Conservation (phyloP, 2,329 filamentous ascomycete species). For the Cucurbitaria berberidis region DNA sequence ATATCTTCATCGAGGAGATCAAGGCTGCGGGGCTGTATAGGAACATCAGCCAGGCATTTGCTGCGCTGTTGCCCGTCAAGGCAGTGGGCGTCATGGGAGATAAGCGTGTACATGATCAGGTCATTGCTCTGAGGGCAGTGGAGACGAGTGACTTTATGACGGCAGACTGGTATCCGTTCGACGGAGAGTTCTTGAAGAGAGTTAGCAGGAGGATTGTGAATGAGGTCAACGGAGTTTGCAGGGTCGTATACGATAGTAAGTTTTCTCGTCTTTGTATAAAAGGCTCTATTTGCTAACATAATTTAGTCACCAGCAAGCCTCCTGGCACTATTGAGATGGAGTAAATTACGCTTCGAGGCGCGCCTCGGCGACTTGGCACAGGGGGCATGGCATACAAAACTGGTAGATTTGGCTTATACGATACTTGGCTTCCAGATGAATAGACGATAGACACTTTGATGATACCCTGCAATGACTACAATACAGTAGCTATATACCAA, state of each 20-base stretch:
- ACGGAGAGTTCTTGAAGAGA: slow-evolving; percentile 67
- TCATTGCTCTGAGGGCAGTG: slow-evolving; percentile 67
- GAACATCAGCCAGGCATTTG: slow-evolving; percentile 73
- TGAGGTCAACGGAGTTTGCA: slow-evolving; percentile 73
- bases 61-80: slow-evolving; percentile 69
- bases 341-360: slow-evolving; percentile 48
- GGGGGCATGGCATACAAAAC: neutral
- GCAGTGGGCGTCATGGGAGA: slow-evolving; percentile 74
- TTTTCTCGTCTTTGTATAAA: slow-evolving; percentile 23
- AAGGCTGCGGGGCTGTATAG: slow-evolving; percentile 73
- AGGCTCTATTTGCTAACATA: slow-evolving; percentile 22
- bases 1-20: slow-evolving; percentile 81
- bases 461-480: slow-evolving; percentile 33
- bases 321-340: slow-evolving; percentile 78
- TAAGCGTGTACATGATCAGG: slow-evolving; percentile 68
- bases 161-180: slow-evolving; percentile 71
- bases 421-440: slow-evolving; percentile 11
- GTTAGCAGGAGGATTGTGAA: slow-evolving; percentile 75
- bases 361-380: neutral
- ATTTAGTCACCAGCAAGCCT: slow-evolving; percentile 66
- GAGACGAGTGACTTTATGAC: slow-evolving; percentile 76
- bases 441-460: slow-evolving; percentile 30
- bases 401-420: neutral
- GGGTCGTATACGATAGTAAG: slow-evolving; percentile 73
- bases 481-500: slow-evolving; percentile 15